Evolutionary conservation across 2,329 filamentous ascomycete species (phyloP), one percentile per base, ranked within the genome.

Genomic region (Arthrobotrys entomopaga): DNA sequence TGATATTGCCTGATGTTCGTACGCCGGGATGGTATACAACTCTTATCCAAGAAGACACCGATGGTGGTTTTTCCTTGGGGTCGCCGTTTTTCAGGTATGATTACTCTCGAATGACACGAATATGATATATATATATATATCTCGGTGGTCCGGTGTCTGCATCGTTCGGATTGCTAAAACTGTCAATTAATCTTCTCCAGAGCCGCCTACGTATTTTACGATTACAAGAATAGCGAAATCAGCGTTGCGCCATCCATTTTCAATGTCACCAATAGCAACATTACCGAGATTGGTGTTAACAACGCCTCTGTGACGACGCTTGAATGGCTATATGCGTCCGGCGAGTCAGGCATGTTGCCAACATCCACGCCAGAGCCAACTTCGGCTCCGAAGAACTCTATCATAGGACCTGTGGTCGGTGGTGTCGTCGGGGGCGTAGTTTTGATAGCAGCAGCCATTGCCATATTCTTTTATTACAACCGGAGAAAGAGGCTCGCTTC

Each of bases 1-100:
- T 53, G 24, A n/a, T 34, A 11, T 29, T 16, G 13, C 13, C 22
- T 4, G 20, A 34, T 3, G 20, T 4, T 34, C 10, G 10, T 34
- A 50, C 2, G 5, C 16, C n/a, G 15, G 48, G 20, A 19, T 19
- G 19, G 15, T 50, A 50, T 20, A 13, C 20, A 8, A 13, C 20
- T 50, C 20, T 15, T 34, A 22, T 53, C n/a, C 20, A 22, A 34
- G 20, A 26, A 22, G 15, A 34, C 3, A 13, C n/a, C 7, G 48
- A n/a, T 19, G 50, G 24, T n/a, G 11, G 11, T 13, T 26, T 19
- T 22, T 22, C 5, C 11, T 24, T 53, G 13, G 50, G 50, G 16
- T 20, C 50, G 15, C 50, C 50, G 24, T 53, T 53, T 13, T 53
- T 53, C 26, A 53, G 50, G 50, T 34, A 53, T n/a, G 42, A 34